Percentiles rank a stretch among this genome's conserved stretches.
These are phyloP conservation scores for Paecilomyces sp. DNA, from an alignment of 2,329 filamentous ascomycete genomes.

Conservation along the genomic window DNA sequence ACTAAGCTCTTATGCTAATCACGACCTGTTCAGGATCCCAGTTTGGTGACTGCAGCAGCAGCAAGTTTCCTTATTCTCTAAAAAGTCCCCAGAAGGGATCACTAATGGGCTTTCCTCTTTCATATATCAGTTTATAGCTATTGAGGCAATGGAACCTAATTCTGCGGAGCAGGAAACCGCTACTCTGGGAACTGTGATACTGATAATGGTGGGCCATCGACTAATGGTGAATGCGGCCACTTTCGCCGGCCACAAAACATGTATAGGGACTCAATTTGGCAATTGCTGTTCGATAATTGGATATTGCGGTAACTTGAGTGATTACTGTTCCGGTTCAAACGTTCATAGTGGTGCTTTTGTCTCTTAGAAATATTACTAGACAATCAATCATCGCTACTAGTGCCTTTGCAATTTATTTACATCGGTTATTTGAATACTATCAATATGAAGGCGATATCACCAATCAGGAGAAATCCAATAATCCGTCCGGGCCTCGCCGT, in stretches of 20 bases:
- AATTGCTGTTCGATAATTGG: background rate
- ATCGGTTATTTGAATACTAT: too few relatives aligned
- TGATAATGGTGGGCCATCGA: background rate
- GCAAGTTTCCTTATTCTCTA: background rate
- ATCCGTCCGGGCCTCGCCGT: conserved; percentile 4
- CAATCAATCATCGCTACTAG: background rate
- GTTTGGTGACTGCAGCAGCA: background rate
- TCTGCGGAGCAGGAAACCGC: background rate
- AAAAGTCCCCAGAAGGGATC: background rate
- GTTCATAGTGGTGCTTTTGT: background rate
- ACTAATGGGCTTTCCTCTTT: background rate
- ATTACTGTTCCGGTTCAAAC: background rate
- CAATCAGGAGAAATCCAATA: conserved; percentile 8
- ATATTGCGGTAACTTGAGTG: background rate
- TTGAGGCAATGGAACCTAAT: background rate
- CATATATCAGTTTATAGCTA: background rate
- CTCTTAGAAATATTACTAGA: background rate
- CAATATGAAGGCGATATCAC: background rate
- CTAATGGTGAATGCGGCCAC: background rate
- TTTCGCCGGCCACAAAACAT: background rate
- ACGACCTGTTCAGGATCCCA: background rate
- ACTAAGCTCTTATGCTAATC: too few relatives aligned
- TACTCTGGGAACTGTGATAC: background rate
- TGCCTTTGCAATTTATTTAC: background rate
- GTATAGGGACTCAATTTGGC: background rate